phyloP scores from a whole-genome alignment of 2,329 filamentous ascomycete genomes.

The Nemania sp. region DNA sequence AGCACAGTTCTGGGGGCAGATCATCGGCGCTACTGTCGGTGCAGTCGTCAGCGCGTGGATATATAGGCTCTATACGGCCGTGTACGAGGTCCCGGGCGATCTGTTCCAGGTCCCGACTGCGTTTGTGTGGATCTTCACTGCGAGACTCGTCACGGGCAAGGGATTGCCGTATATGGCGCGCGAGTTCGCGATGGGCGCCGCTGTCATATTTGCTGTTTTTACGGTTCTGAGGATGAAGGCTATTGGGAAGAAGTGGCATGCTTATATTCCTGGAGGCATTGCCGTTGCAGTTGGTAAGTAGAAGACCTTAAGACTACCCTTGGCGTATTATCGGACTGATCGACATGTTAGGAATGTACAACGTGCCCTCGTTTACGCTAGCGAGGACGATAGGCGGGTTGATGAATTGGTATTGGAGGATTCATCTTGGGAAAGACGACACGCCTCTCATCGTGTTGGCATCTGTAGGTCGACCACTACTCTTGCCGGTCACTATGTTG shows the following conservation, averaged over 20 bases:
- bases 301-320: neutral
- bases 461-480: slow-evolving; percentile 50
- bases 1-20: slow-evolving; percentile 95
- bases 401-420: slow-evolving; percentile 75
- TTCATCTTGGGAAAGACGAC: slow-evolving; percentile 55
- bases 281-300: slow-evolving; percentile 84
- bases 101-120: slow-evolving; percentile 93
- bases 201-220: slow-evolving; percentile 69
- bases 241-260: slow-evolving; percentile 65
- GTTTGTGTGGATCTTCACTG: slow-evolving; percentile 98
- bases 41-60: slow-evolving; percentile 84
- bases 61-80: slow-evolving; percentile 83
- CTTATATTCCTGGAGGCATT: slow-evolving; percentile 86
- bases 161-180: slow-evolving; percentile 83
- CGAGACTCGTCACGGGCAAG: slow-evolving; percentile 86
- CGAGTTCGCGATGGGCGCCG: slow-evolving; percentile 73
- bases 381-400: slow-evolving; percentile 81
- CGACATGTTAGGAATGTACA: slow-evolving; percentile 77
- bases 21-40: slow-evolving; percentile 85
- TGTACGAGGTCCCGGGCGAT: slow-evolving; percentile 85
- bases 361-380: slow-evolving; percentile 92
- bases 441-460: slow-evolving; percentile 89
- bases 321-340: slow-evolving; percentile 1
- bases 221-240: slow-evolving; percentile 71
- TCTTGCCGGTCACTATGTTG: neutral